phyloP scores from a whole-genome alignment of 2,329 filamentous ascomycete genomes.

The Furcasterigmium furcatum region DNA sequence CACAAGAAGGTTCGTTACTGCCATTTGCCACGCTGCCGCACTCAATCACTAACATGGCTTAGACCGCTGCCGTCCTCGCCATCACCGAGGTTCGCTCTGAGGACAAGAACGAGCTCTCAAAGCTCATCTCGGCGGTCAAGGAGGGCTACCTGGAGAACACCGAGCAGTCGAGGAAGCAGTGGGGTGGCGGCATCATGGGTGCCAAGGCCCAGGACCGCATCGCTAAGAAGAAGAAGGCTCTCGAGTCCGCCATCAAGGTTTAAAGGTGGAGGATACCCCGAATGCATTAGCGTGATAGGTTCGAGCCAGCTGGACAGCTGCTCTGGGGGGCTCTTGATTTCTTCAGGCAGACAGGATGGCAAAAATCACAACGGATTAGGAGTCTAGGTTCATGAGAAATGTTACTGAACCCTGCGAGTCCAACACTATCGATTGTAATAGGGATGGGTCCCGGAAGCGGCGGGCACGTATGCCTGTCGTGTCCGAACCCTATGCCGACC shows the following conservation, averaged over 20 bases:
- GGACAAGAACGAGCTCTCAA: slow-evolving; percentile 97
- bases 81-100: slow-evolving; percentile 95
- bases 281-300: slow-evolving; percentile 1
- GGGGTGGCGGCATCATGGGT: slow-evolving; percentile 99
- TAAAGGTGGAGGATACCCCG: slow-evolving; percentile 44
- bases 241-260: slow-evolving; percentile 96
- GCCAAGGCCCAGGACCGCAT: slow-evolving; percentile 80
- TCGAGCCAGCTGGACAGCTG: background rate
- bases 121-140: slow-evolving; percentile 95
- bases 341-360: slow-evolving; percentile 1
- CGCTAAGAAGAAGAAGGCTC: slow-evolving; percentile 88
- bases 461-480: no score
- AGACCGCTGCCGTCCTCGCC: slow-evolving; percentile 95
- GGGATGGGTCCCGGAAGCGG: no score
- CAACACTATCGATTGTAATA: background rate
- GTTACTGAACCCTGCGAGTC: no score
- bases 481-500: no score
- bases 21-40: no score
- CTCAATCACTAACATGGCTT: slow-evolving; percentile 22
- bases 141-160: slow-evolving; percentile 96
- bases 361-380: slow-evolving; percentile 1
- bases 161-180: slow-evolving; percentile 86
- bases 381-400: slow-evolving; percentile 3
- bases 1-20: slow-evolving; percentile 89
- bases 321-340: background rate